phyloP scores from a whole-genome alignment of 2,329 filamentous ascomycete species.

The Podosphaera fusca region DNA sequence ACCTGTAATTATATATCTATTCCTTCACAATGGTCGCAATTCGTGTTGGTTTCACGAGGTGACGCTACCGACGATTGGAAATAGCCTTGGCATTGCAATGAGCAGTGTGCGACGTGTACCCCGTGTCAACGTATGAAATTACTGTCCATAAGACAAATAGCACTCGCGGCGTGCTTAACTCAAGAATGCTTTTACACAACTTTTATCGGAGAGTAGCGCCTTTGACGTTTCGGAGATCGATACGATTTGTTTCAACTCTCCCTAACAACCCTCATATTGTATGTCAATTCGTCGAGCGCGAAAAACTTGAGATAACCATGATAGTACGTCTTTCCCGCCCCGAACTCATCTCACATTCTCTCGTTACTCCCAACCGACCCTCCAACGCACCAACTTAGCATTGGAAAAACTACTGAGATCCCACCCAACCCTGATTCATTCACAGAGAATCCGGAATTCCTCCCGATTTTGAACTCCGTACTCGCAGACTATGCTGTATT shows the following conservation, averaged over 20 bases:
- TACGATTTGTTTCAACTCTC: slow-evolving; percentile 11
- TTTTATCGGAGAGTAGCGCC: no score
- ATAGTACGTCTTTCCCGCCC: slow-evolving; percentile 33
- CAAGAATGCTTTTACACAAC: no score
- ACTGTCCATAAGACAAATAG: no score
- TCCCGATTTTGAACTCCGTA: slow-evolving; percentile 34
- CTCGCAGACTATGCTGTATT: slow-evolving; percentile 28
- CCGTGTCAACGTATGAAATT: no score
- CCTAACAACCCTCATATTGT: slow-evolving; percentile 15
- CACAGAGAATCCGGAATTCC: slow-evolving; percentile 32
- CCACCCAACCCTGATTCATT: slow-evolving; percentile 39
- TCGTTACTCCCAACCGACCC: slow-evolving; percentile 35
- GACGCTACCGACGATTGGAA: no score
- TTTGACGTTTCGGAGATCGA: no score
- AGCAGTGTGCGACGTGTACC: no score
- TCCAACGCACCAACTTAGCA: slow-evolving; percentile 28
- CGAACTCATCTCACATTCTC: slow-evolving; percentile 27
- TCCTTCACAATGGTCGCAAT: no score
- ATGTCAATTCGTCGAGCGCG: not conserved
- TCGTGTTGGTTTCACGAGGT: no score
- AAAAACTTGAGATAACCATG: not conserved
- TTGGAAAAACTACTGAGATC: slow-evolving; percentile 33
- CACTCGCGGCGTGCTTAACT: no score
- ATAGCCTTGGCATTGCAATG: no score
- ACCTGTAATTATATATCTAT: no score